These are phyloP conservation scores for Candida nanaspora DNA, from an alignment of 805 yeast species.

Conservation along the genomic window DNA sequence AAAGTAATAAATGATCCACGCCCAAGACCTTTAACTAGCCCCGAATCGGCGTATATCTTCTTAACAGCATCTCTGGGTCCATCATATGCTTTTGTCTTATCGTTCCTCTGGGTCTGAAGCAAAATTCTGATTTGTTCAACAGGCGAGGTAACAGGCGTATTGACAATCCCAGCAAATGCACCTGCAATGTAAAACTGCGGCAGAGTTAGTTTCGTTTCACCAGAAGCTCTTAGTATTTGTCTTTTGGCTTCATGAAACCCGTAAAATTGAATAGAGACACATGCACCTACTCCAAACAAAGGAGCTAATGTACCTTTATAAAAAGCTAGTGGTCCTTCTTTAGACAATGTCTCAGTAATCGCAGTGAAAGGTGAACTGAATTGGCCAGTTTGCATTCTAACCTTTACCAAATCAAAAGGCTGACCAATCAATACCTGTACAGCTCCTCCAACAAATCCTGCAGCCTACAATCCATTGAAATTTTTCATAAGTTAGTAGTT, in stretches of 20 bases:
- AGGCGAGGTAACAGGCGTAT: slow-evolving; percentile 55
- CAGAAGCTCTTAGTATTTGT: slow-evolving; percentile 31
- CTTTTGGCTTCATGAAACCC: slow-evolving; percentile 67
- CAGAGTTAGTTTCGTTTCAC: slow-evolving; percentile 31
- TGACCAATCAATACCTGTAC: slow-evolving; percentile 53
- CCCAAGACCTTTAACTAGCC: slow-evolving; percentile 39
- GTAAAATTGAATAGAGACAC: slow-evolving; percentile 64
- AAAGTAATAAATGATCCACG: slow-evolving; percentile 51
- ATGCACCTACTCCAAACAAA: slow-evolving; percentile 60
- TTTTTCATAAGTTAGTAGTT: background rate
- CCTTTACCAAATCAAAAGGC: slow-evolving; percentile 67
- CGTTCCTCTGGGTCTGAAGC: slow-evolving; percentile 42
- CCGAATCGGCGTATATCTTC: slow-evolving; percentile 34
- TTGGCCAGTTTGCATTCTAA: slow-evolving; percentile 65
- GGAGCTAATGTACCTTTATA: slow-evolving; percentile 67
- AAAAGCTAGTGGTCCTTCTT: slow-evolving; percentile 57
- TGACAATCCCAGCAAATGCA: slow-evolving; percentile 60
- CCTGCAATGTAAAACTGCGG: slow-evolving; percentile 58
- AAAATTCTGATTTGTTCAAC: slow-evolving; percentile 62
- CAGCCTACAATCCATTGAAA: slow-evolving; percentile 19
- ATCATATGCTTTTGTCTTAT: slow-evolving; percentile 17
- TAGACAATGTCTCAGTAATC: slow-evolving; percentile 43
- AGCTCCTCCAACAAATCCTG: slow-evolving; percentile 50
- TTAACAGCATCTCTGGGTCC: slow-evolving; percentile 39
- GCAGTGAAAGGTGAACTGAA: slow-evolving; percentile 44